Base-by-base conservation (phyloP, 345 rosid species). In the Odontarrhena argentea region DNA sequence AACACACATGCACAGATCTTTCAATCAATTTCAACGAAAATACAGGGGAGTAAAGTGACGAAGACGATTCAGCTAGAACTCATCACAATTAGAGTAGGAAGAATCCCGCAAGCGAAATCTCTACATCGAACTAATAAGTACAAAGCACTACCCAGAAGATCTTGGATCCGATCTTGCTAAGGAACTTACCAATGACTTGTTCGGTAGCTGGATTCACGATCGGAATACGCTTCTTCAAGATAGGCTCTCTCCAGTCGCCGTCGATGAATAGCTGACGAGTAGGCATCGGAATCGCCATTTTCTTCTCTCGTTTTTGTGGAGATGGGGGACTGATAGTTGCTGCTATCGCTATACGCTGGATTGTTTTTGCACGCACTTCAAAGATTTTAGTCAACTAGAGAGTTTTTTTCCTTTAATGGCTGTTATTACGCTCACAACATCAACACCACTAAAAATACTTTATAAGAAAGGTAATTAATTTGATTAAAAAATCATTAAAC, bases 161-260 rank as follows among this genome's bases (percentile, higher is more conserved):
- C 26, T 12, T 30, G 43, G 58, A 47, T 46, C 53, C 6, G 57
- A 38, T 30, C 30, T 37, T 54, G 5, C 18, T 25, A 3, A 8
- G 42, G 25, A 9, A 15, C 6, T 24, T 67, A 92, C 98, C 97
- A 67, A 93, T 70, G 80, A 70, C 67, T 65, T 84, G 63, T 77
- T 82, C 96, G 8, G 97, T 89, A 36, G 97, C 40, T 3, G 98
- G 98, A 75, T 81, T 87, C 66, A 87, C 56, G 77, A 88, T 47
- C 4, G 89, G 87, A 79, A 93, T 62, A 42, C 97, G 92, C 3
- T 86, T 87, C 80, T 84, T 83, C 67, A 84, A 87, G 30, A 83
- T 67, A 9, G 98, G 87, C 13, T 84, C 92, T 67, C 79, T 83
- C 98, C 98, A 93, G 51, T 86, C 88, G 22, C 98, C 98, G 74